Evolutionary conservation across 2,329 filamentous ascomycete genomes (phyloP).

Genomic region (Chaetomium globosum): DNA sequence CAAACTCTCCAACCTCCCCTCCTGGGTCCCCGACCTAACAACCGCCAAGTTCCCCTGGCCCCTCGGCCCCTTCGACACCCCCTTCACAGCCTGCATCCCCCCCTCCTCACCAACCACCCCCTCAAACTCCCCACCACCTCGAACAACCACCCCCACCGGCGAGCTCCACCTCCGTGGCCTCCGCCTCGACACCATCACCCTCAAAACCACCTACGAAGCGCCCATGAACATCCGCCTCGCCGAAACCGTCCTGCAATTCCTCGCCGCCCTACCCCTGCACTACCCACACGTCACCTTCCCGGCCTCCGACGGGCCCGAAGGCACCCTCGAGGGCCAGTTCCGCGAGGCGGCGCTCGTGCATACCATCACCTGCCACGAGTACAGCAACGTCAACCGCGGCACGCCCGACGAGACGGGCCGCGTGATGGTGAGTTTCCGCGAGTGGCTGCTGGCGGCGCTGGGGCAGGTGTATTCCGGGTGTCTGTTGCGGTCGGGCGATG

Average conservation of each 20-base stretch:
- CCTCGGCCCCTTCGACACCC: conserved; percentile 11
- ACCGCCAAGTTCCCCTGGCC: conserved; percentile 15
- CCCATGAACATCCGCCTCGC: conserved; percentile 8
- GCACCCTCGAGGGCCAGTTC: not conserved
- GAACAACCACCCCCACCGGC: not conserved
- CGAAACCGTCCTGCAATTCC: conserved; percentile 5
- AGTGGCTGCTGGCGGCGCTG: conserved; percentile 19
- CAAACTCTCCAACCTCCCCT: conserved; percentile 15
- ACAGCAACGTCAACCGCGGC: conserved; percentile 12
- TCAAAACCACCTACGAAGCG: not conserved
- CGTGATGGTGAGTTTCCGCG: not conserved
- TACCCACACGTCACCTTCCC: conserved; percentile 9
- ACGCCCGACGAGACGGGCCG: not conserved
- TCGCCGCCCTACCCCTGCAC: conserved; percentile 9
- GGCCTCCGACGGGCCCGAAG: not conserved
- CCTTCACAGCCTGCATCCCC: conserved; percentile 8
- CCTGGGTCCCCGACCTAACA: conserved; percentile 25
- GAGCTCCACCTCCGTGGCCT: conserved; percentile 18
- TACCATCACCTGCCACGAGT: conserved; percentile 19
- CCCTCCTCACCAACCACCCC: not conserved
- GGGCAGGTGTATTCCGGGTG: conserved; percentile 10
- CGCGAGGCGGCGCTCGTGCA: conserved; percentile 19
- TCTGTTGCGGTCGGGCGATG: conserved; percentile 7
- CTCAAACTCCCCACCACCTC: not conserved
- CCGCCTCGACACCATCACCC: conserved; percentile 13